Conservation (phyloP, 2,329 filamentous ascomycete genomes). For the Stemphylium beticola region DNA sequence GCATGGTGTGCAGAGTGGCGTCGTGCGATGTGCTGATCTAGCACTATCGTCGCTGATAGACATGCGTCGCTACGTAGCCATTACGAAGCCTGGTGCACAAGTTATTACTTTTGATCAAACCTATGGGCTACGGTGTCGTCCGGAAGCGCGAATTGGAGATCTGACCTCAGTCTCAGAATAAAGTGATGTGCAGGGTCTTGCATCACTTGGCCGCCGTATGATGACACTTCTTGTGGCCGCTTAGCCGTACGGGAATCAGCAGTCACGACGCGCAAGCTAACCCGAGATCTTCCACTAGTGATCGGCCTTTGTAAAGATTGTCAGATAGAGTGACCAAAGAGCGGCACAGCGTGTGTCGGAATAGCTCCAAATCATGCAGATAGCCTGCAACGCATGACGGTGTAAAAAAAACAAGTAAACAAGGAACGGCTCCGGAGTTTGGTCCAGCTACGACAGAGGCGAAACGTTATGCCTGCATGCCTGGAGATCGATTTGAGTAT, state of each 20-base stretch:
- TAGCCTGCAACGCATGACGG: constrained; percentile 12
- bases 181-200: constrained; percentile 33
- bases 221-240: constrained; percentile 18
- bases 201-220: constrained; percentile 28
- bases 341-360: constrained; percentile 3
- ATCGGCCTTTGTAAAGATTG: constrained; percentile 5
- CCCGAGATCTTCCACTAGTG: constrained; percentile 9
- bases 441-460: constrained; percentile 26
- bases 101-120: neutral
- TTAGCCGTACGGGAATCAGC: constrained; percentile 7
- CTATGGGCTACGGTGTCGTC: constrained; percentile 5
- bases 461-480: constrained; percentile 25
- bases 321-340: neutral
- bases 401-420: constrained; percentile 22
- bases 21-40: neutral
- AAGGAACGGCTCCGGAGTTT: constrained; percentile 28
- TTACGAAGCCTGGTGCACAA: constrained; percentile 5
- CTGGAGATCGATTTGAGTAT: neutral
- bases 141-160: constrained; percentile 22
- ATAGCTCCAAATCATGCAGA: constrained; percentile 1
- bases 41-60: neutral
- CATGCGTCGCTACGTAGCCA: constrained; percentile 1
- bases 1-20: neutral
- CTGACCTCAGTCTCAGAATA: constrained; percentile 28
- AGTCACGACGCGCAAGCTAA: constrained; percentile 14